Base-by-base conservation (phyloP, 2,329 filamentous ascomycete species). In the Diaporthe ampelina region DNA sequence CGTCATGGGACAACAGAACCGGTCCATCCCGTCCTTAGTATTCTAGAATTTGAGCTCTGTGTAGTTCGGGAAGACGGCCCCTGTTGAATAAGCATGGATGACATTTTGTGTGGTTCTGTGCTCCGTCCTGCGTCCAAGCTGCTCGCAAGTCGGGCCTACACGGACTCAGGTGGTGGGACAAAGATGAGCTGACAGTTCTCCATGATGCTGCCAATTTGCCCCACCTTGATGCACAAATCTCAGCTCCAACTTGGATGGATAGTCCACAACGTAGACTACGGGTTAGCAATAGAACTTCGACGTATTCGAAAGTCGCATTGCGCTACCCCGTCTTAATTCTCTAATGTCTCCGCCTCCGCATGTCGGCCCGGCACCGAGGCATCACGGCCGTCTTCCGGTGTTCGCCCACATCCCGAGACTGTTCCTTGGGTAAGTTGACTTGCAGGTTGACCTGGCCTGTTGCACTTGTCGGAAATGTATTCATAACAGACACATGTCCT, bases 311-410 rank as follows among this genome's bases (percentile, higher is more conserved):
- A 10, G 40, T 32, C 21, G 35, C 59, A 48, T 48, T 10, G 9
- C 26, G n/a, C 43, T 45, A 17, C 40, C 17, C 45, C 15, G 15
- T 24, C 21, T 58, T 43, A 10, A 5, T 26, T 63, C 40, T 17
- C 26, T 21, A 21, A 52, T 26, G 29, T 67, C 61, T 52, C 61
- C 61, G 29, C 45, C 45, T 67, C 61, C 61, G 61, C 61, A 37
- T 52, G 61, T 26, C 61, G 45, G 45, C 21, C 45, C 29, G 29
- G 21, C n/a, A 50, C 45, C 26, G 5, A 21, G 24, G 21, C 8
- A 52, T 52, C 29, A 58, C 56, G 54, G 29, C 21, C 21, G 32
- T 54, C 63, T 40, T 26, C n/a, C 32, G 63, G 19, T 40, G 21
- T 4, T 52, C n/a, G n/a, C 63, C 63, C 63, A 68, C 45, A 67